Evolutionary conservation across 192 early-diverging fungal species (phyloP), one percentile per base, ranked within the genome.

Genomic region (Coemansia sp.): DNA sequence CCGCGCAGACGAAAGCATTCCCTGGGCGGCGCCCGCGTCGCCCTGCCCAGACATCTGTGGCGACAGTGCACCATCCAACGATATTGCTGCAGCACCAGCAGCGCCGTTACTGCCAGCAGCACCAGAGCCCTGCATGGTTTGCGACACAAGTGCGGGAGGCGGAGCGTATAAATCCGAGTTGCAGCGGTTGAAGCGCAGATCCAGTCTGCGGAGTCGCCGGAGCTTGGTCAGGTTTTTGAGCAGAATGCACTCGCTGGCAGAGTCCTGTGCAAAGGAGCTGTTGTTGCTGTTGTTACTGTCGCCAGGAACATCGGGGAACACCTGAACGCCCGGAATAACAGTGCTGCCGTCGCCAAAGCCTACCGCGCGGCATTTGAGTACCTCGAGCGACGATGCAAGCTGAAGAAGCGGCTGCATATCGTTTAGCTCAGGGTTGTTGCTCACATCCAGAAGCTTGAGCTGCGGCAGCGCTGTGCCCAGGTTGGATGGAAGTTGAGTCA

Each of bases 111-210:
- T 37, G 34, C 34, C 34, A 1, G 3, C 34, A 3, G 52, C 34
- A 39, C 43, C 17, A 11, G 40, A 39, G 19, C 23, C 40, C 15
- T 42, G 39, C 40, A 55, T 13, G 19, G 53, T 15, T 14, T 42
- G 53, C 22, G 39, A 40, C 15, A 25, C 13, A 0, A 58, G 19
- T 2, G 42, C 12, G 0, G 52, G 55, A 24, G 56, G 56, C 11
- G 68, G 65, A 33, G 75, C 75, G 39, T 78, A 78, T 9, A 78
- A 44, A 12, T 78, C 68, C 11, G 44, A 18, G 12, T 61, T 78
- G 62, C 65, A 68, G 30, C 52, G 49, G 49, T 78, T 78, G 46
- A 78, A 78, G 27, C 75, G 64, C 45, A 78, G 52, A 44, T 78
- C 75, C 9, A 78, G 61, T 1, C 60, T 52, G 9, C 62, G 57